phyloP scores from a whole-genome alignment of 139 green algal genomes.

The Marvania coccoides region DNA sequence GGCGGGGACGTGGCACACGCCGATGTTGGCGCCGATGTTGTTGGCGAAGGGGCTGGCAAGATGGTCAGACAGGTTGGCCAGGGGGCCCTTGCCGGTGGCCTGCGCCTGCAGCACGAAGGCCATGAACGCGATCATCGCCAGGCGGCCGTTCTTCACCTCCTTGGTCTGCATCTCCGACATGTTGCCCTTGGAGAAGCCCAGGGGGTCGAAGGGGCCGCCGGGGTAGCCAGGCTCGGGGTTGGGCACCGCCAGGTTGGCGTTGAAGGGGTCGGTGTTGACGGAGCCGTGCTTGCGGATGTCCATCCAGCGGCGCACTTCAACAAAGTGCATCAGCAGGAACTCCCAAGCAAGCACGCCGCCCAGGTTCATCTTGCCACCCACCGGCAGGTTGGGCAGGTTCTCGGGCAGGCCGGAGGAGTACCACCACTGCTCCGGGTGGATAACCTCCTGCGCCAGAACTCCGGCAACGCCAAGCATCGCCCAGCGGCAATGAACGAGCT shows the following conservation, averaged over 20 bases:
- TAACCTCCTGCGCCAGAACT: constrained; percentile 61
- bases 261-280: constrained; percentile 55
- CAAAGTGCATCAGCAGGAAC: constrained; percentile 58
- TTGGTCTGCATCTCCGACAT: constrained; percentile 34
- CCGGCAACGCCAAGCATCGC: constrained; percentile 85
- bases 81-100: constrained; percentile 41
- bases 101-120: constrained; percentile 37
- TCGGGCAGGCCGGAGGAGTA: constrained; percentile 29
- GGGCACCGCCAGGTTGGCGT: constrained; percentile 39
- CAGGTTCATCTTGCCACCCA: constrained; percentile 22
- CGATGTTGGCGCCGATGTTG: constrained; percentile 69
- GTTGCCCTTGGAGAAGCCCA: constrained; percentile 34
- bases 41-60: constrained; percentile 65
- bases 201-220: constrained; percentile 59
- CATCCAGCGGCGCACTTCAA: constrained; percentile 48
- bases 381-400: not conserved
- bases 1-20: constrained; percentile 47
- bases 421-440: constrained; percentile 28
- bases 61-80: constrained; percentile 52
- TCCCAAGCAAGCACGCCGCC: constrained; percentile 36
- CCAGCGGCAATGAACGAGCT: constrained; percentile 76
- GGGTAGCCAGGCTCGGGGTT: constrained; percentile 52
- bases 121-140: constrained; percentile 44
- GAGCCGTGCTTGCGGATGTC: constrained; percentile 45
- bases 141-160: constrained; percentile 53